phyloP scores from a whole-genome alignment of 2,329 filamentous ascomycete species.

The Anthostomella pinea region DNA sequence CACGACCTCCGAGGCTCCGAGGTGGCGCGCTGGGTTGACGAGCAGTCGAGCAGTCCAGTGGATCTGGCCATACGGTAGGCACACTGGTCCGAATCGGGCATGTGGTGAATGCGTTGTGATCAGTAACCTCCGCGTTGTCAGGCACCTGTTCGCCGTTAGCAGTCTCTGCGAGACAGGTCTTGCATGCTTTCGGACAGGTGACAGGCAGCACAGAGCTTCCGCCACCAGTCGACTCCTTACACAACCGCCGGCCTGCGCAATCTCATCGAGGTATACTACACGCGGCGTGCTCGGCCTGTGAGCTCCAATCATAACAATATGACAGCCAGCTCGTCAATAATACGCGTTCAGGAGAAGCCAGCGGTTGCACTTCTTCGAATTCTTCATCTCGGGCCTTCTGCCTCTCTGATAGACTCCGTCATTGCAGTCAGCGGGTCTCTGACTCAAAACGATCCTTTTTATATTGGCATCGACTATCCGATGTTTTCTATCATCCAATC shows the following conservation, averaged over 20 bases:
- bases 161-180: slow-evolving; percentile 17
- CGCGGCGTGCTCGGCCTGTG: too few relatives aligned
- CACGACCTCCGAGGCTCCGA: slow-evolving; percentile 23
- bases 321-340: too few relatives aligned
- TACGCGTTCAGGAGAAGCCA: too few relatives aligned
- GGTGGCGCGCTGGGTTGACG: slow-evolving; percentile 26
- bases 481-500: slow-evolving; percentile 20
- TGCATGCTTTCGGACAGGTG: slow-evolving; percentile 15
- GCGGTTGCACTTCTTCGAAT: too few relatives aligned
- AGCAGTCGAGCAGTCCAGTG: slow-evolving; percentile 21
- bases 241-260: slow-evolving; percentile 15
- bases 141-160: slow-evolving; percentile 12
- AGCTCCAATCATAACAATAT: too few relatives aligned
- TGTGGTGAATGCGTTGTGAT: slow-evolving; percentile 30
- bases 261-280: too few relatives aligned
- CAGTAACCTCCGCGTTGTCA: slow-evolving; percentile 26
- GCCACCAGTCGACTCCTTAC: slow-evolving; percentile 16
- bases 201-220: slow-evolving; percentile 8
- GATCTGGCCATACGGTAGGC: slow-evolving; percentile 28
- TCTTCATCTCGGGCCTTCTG: slow-evolving; percentile 3
- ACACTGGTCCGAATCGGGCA: slow-evolving; percentile 33
- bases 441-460: slow-evolving; percentile 21
- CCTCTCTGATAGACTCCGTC: background rate
- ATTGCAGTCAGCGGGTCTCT: slow-evolving; percentile 1
- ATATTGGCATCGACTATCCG: slow-evolving; percentile 25